phyloP scores from a whole-genome alignment of 495 filamentous ascomycete species.

The Penicillium silybi region DNA sequence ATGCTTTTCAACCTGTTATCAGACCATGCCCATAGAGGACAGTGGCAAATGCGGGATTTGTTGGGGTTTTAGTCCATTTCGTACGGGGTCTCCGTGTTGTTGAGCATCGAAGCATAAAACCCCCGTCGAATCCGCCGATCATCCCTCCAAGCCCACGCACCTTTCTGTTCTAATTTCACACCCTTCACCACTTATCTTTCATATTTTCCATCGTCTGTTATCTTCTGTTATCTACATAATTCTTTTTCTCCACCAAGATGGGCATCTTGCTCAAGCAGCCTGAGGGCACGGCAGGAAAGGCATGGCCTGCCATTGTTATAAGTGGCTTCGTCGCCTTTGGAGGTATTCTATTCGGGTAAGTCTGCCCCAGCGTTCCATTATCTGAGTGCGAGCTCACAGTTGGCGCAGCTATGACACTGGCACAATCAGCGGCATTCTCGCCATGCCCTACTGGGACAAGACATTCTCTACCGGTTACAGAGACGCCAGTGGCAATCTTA shows the following conservation, averaged over 20 bases:
- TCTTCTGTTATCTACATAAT: too few relatives aligned
- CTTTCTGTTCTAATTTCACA: too few relatives aligned
- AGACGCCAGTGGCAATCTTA: slow-evolving; percentile 45
- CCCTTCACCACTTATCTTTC: too few relatives aligned
- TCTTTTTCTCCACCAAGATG: slow-evolving; percentile 18
- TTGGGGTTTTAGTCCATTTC: too few relatives aligned
- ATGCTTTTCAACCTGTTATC: too few relatives aligned
- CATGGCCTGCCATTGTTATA: slow-evolving; percentile 73
- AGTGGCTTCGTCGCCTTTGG: slow-evolving; percentile 83
- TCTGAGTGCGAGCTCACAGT: not conserved
- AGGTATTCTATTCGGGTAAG: slow-evolving; percentile 76
- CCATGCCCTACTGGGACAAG: slow-evolving; percentile 66
- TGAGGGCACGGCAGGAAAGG: slow-evolving; percentile 43
- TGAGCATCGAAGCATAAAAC: too few relatives aligned
- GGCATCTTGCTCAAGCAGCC: slow-evolving; percentile 30
- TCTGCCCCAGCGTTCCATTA: slow-evolving; percentile 9
- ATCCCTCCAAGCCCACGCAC: too few relatives aligned
- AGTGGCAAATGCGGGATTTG: too few relatives aligned
- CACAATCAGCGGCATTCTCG: slow-evolving; percentile 75
- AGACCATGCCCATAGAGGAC: too few relatives aligned
- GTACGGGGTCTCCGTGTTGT: too few relatives aligned
- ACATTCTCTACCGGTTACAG: slow-evolving; percentile 61
- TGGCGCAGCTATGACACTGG: slow-evolving; percentile 70
- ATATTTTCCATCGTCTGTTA: too few relatives aligned
- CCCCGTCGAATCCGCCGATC: too few relatives aligned